phyloP scores from a whole-genome alignment of 768 basidiomycete species.

The Agaricus sinodeliciosus region DNA sequence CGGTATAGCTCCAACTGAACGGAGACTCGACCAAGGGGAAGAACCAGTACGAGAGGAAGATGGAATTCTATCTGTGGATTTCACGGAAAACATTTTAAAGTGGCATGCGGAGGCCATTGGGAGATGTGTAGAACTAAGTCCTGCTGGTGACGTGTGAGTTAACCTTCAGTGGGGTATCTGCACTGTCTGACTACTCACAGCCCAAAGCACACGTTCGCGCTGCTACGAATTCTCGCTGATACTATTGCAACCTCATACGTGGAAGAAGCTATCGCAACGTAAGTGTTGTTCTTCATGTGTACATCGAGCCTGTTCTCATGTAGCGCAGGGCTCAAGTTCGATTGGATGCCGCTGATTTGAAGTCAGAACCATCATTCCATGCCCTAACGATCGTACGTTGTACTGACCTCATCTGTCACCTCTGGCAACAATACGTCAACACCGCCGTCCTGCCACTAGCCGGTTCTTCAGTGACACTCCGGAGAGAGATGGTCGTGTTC shows the following conservation, averaged over 20 bases:
- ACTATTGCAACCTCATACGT: constrained; percentile 78
- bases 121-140: constrained; percentile 84
- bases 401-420: constrained; percentile 84
- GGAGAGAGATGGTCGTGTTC: constrained; percentile 90
- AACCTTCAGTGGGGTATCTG: neutral
- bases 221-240: constrained; percentile 83
- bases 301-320: constrained; percentile 6
- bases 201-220: constrained; percentile 80
- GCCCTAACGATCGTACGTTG: constrained; percentile 56
- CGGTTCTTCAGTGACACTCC: constrained; percentile 74
- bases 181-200: constrained; percentile 33
- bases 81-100: constrained; percentile 86
- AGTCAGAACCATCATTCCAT: constrained; percentile 74
- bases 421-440: constrained; percentile 96
- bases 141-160: constrained; percentile 77
- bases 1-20: constrained; percentile 52
- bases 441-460: constrained; percentile 87
- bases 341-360: constrained; percentile 68
- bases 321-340: constrained; percentile 58
- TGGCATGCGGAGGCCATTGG: constrained; percentile 99
- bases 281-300: constrained; percentile 18
- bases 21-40: constrained; percentile 50
- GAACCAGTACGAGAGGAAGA: constrained; percentile 77
- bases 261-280: constrained; percentile 92
- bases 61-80: constrained; percentile 65